Percentiles rank a stretch among this genome's conserved stretches.
Conservation (phyloP, 495 filamentous ascomycete genomes). For the Pseudomonodictys pantanalensis region DNA sequence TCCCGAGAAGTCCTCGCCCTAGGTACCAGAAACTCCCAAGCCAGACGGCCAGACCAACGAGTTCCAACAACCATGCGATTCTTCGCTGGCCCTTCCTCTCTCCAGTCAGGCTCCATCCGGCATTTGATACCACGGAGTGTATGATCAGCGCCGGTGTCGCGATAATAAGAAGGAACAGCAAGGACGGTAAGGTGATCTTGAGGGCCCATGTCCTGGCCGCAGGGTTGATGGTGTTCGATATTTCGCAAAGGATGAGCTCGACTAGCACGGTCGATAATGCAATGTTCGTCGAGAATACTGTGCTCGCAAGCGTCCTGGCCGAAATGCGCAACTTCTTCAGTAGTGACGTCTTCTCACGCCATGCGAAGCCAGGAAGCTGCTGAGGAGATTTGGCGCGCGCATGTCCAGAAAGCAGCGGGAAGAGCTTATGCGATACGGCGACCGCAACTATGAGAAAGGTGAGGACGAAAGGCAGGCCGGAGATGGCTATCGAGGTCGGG, state of each 20-base stretch:
- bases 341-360: constrained; percentile 37
- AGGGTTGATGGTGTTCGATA: constrained; percentile 65
- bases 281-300: constrained; percentile 68
- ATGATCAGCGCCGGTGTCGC: constrained; percentile 71
- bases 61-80: constrained; percentile 58
- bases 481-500: constrained; percentile 43
- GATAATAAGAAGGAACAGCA: constrained; percentile 65
- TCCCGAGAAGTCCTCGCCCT: constrained; percentile 61
- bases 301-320: constrained; percentile 49
- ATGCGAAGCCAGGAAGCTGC: constrained; percentile 43
- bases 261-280: constrained; percentile 70
- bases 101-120: constrained; percentile 54
- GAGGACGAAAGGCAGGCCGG: constrained; percentile 57
- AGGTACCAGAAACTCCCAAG: constrained; percentile 70
- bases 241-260: constrained; percentile 74
- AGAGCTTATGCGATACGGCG: constrained; percentile 59
- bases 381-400: constrained; percentile 47
- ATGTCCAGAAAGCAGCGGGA: constrained; percentile 59
- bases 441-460: constrained; percentile 58
- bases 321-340: constrained; percentile 21
- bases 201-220: constrained; percentile 60
- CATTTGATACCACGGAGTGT: constrained; percentile 59
- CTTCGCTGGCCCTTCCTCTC: constrained; percentile 48
- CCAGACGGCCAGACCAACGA: constrained; percentile 58
- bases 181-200: constrained; percentile 59